Evolutionary conservation across 1,284 basidiomycete species (phyloP).

Genomic region (Schizophyllum commune): DNA sequence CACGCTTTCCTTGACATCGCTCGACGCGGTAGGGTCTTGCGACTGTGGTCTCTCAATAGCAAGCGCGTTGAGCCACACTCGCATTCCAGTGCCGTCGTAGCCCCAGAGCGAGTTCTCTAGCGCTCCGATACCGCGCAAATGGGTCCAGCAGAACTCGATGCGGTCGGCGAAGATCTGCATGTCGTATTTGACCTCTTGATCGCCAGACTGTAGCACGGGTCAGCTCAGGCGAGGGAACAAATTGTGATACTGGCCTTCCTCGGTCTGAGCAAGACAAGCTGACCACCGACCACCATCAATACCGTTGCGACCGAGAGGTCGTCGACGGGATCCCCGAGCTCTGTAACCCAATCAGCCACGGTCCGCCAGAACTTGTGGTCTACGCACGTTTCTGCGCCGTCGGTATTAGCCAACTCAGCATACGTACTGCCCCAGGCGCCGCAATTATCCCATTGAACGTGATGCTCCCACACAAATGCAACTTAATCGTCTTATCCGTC

Average conservation of each 20-base stretch:
- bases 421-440: constrained; percentile 79
- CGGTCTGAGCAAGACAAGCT: constrained; percentile 81
- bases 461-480: constrained; percentile 92
- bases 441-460: constrained; percentile 89
- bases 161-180: constrained; percentile 95
- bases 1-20: constrained; percentile 84
- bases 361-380: background rate
- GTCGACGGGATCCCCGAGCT: constrained; percentile 89
- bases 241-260: constrained; percentile 47
- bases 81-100: constrained; percentile 85
- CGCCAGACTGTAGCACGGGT: constrained; percentile 46
- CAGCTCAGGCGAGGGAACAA: constrained; percentile 1
- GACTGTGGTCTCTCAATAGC: constrained; percentile 64
- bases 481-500: constrained; percentile 73
- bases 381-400: constrained; percentile 82
- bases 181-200: constrained; percentile 93
- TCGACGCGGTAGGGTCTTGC: constrained; percentile 26
- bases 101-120: constrained; percentile 98
- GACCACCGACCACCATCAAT: constrained; percentile 92
- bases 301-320: constrained; percentile 94
- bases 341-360: constrained; percentile 30
- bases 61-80: constrained; percentile 94
- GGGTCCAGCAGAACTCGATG: constrained; percentile 98
- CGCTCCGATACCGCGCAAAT: constrained; percentile 85
- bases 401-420: constrained; percentile 97